Conservation (phyloP, 768 basidiomycete genomes). For the Clavaria fumosa region DNA sequence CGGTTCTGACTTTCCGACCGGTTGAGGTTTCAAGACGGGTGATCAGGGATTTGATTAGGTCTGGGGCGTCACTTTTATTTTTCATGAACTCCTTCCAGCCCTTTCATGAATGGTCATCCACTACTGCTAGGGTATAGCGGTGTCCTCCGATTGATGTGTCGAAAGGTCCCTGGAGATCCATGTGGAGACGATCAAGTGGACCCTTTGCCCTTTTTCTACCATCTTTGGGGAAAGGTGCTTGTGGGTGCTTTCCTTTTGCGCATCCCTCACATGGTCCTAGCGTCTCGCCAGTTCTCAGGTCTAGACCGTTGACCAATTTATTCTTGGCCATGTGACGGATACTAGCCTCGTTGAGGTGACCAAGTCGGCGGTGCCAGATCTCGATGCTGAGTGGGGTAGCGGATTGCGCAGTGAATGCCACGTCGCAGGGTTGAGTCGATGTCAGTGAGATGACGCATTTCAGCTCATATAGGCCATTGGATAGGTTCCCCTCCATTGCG, state of each 20-base stretch:
- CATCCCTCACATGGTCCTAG: slow-evolving; percentile 6
- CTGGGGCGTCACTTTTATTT: slow-evolving; percentile 6
- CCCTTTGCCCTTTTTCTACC: not conserved
- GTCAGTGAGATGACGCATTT: not conserved
- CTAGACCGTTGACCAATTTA: not conserved
- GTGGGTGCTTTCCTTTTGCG: slow-evolving; percentile 5
- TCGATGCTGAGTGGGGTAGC: not conserved
- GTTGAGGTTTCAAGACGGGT: slow-evolving; percentile 8
- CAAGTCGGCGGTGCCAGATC: not conserved
- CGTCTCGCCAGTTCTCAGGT: not conserved
- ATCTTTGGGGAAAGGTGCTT: slow-evolving; percentile 1
- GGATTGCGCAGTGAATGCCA: not conserved
- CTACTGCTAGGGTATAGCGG: not conserved
- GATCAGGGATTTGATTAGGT: slow-evolving; percentile 3
- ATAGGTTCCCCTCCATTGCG: not conserved
- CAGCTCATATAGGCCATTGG: not conserved
- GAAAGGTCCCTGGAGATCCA: slow-evolving; percentile 1
- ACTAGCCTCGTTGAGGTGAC: not conserved
- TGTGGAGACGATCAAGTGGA: no score
- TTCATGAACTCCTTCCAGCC: slow-evolving; percentile 7
- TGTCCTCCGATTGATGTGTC: slow-evolving; percentile 2
- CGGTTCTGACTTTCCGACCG: slow-evolving; percentile 5
- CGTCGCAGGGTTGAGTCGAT: not conserved
- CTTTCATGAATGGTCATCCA: not conserved
- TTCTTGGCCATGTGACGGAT: not conserved